These are phyloP conservation scores for Eutypella sp. DNA, from an alignment of 2,329 filamentous ascomycete species.

Conservation along the genomic window DNA sequence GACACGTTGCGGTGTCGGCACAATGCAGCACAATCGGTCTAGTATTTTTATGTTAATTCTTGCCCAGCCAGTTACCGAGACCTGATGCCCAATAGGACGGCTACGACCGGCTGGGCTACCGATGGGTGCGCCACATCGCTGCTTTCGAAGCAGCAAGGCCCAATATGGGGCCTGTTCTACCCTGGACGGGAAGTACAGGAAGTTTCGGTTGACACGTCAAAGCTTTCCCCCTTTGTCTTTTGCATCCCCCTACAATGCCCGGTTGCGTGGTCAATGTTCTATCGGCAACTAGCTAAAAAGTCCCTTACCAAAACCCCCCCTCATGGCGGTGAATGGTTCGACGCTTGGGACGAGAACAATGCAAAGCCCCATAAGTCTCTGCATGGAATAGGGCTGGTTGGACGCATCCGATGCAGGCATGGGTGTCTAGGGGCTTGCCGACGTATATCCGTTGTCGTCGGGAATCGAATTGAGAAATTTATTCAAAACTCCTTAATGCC, in stretches of 20 bases:
- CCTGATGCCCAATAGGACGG: background rate
- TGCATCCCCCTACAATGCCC: background rate
- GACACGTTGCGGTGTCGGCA: too few relatives aligned
- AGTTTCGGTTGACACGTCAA: background rate
- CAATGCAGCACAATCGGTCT: too few relatives aligned
- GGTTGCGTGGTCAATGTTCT: background rate
- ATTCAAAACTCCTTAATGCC: background rate
- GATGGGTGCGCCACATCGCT: conserved; percentile 1
- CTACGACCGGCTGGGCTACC: background rate
- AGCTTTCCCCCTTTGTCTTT: background rate
- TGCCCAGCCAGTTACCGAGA: background rate
- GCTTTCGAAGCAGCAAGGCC: background rate
- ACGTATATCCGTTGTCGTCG: too few relatives aligned
- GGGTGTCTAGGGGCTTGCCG: too few relatives aligned
- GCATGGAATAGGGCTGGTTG: background rate
- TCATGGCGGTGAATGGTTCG: background rate
- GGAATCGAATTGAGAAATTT: too few relatives aligned
- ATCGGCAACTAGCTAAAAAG: too few relatives aligned
- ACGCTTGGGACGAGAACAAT: background rate
- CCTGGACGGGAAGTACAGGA: background rate
- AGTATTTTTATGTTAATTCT: too few relatives aligned
- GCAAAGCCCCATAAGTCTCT: background rate
- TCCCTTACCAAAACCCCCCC: background rate
- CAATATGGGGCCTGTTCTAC: background rate
- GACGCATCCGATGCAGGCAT: background rate